Conservation (phyloP, 176 grass and related monocot species). For the Zoysia pacifica region DNA sequence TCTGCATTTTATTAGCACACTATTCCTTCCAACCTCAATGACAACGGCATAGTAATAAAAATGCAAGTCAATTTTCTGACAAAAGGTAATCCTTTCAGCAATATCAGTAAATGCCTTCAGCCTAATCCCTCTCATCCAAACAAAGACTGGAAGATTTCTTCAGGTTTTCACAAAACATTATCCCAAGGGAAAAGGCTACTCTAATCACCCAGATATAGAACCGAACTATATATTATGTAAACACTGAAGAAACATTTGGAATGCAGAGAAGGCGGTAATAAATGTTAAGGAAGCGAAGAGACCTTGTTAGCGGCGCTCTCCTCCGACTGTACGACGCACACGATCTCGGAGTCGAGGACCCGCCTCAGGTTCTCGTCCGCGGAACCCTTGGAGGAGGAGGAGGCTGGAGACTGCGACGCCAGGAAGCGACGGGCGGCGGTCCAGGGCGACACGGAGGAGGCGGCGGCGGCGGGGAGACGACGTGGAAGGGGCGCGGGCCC, state of each 20-base stretch:
- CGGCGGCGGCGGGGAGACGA: slow-evolving; percentile 7
- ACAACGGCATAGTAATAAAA: background rate
- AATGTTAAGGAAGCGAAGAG: background rate
- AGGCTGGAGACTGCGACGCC: slow-evolving; percentile 18
- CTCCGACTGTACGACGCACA: slow-evolving; percentile 47
- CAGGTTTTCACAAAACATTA: background rate
- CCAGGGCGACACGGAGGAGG: background rate
- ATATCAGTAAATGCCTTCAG: background rate
- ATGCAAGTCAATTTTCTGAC: background rate
- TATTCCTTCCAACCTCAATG: background rate
- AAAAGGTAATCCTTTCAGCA: background rate
- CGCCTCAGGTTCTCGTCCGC: slow-evolving; percentile 60
- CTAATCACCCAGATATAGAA: background rate
- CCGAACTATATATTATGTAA: background rate
- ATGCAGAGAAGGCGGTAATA: background rate
- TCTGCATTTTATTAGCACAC: background rate
- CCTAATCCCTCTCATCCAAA: background rate
- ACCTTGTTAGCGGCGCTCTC: slow-evolving; percentile 37
- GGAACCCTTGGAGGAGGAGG: slow-evolving; percentile 42
- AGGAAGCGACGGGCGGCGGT: slow-evolving; percentile 42
- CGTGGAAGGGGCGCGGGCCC: slow-evolving; percentile 15
- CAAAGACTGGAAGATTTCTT: background rate
- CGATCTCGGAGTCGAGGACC: slow-evolving; percentile 74
- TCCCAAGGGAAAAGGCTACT: background rate
- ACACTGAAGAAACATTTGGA: background rate